These are phyloP conservation scores for Symmetrospora coprosmae DNA, from an alignment of 768 basidiomycete species.

Conservation along the genomic window DNA sequence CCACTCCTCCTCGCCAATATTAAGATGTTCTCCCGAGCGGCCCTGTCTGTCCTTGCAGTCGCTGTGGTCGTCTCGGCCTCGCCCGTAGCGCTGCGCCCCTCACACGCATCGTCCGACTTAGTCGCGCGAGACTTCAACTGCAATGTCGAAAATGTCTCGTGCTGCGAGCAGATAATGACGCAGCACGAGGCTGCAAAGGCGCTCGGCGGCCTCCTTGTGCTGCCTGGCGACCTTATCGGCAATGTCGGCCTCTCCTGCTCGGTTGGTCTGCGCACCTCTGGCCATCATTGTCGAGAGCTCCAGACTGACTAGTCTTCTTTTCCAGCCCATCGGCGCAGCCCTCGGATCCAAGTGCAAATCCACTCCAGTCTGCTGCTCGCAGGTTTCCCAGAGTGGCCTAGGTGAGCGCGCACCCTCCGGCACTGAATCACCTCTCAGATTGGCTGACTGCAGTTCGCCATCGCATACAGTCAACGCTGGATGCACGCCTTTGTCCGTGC, in stretches of 20 bases:
- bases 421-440: background rate
- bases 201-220: background rate
- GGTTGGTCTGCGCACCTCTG: background rate
- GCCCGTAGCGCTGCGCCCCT: too few species aligned
- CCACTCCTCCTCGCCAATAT: too few species aligned
- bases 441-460: background rate
- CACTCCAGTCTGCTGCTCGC: slow-evolving; percentile 17
- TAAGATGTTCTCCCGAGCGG: too few species aligned
- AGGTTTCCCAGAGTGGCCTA: slow-evolving; percentile 6
- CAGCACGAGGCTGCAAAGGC: slow-evolving; percentile 5
- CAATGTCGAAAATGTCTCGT: slow-evolving; percentile 14
- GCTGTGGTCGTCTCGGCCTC: too few species aligned
- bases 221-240: background rate
- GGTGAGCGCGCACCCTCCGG: background rate
- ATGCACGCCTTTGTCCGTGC: slow-evolving; percentile 4
- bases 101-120: too few species aligned
- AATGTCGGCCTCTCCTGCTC: slow-evolving; percentile 3
- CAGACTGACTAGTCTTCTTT: background rate
- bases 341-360: slow-evolving; percentile 4
- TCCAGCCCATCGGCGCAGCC: slow-evolving; percentile 7
- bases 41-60: too few species aligned
- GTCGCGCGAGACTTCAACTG: slow-evolving; percentile 15
- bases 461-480: slow-evolving; percentile 12
- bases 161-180: slow-evolving; percentile 16
- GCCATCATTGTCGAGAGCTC: background rate